Percentiles rank a stretch among this genome's conserved stretches.
These are phyloP conservation scores for Ambrosia trifida DNA, from an alignment of 129 eudicot species.

Conservation along the genomic window DNA sequence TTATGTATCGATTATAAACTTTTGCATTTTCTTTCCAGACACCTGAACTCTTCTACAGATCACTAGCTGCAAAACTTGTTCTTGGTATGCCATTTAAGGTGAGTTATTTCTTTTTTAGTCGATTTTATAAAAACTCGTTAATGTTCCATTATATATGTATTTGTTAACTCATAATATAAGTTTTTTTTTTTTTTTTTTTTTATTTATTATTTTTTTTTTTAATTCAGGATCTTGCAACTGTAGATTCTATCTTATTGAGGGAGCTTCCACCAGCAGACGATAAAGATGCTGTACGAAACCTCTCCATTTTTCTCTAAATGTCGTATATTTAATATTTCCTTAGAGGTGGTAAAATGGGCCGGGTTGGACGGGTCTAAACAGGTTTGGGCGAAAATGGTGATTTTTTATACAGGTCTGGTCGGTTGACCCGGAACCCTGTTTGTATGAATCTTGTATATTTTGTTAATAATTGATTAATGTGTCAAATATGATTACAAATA, in stretches of 20 bases:
- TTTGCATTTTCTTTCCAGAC: constrained; percentile 42
- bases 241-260: constrained; percentile 84
- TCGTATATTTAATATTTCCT: not conserved
- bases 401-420: not conserved
- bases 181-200: too few relatives aligned
- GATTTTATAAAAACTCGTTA: not conserved
- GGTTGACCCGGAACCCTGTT: not conserved
- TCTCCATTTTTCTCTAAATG: constrained; percentile 3
- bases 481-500: not conserved
- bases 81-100: constrained; percentile 99
- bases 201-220: constrained; percentile 19
- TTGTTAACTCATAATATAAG: not conserved
- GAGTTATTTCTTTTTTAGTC: constrained; percentile 9
- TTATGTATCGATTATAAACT: constrained; percentile 8
- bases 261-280: constrained; percentile 90
- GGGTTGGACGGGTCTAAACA: not conserved
- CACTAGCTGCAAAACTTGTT: constrained; percentile 87
- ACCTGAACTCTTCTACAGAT: constrained; percentile 89
- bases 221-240: constrained; percentile 93
- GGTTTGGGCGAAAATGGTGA: not conserved
- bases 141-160: constrained; percentile 4
- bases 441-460: not conserved
- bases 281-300: constrained; percentile 70
- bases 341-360: not conserved
- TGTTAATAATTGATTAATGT: not conserved